A percentile compares a stretch with the other conserved stretches of the same genome.
phyloP scores from a whole-genome alignment of 768 basidiomycete genomes.

The Neoboletus magnificus region DNA sequence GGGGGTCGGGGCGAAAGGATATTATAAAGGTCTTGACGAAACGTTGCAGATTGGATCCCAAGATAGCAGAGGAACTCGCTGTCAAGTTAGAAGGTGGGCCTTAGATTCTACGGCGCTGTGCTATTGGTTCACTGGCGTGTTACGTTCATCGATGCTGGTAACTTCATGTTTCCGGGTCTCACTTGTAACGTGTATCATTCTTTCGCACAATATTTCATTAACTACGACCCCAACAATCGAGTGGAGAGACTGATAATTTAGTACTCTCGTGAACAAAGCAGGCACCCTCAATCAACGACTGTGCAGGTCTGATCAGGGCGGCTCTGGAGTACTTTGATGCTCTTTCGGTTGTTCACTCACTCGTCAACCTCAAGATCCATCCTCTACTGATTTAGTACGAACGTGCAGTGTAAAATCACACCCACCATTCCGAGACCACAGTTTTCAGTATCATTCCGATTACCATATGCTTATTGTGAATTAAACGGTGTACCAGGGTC shows the following conservation, averaged over 20 bases:
- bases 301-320: background rate
- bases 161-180: background rate
- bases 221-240: background rate
- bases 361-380: background rate
- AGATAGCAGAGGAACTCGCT: constrained; percentile 22
- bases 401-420: background rate
- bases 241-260: background rate
- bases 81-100: constrained; percentile 7
- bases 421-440: background rate
- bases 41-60: constrained; percentile 25
- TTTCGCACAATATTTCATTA: background rate
- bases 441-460: background rate
- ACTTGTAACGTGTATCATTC: constrained; percentile 6
- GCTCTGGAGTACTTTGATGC: background rate
- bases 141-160: background rate
- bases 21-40: constrained; percentile 26
- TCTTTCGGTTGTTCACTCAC: background rate
- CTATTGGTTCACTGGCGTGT: background rate
- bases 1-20: constrained; percentile 21
- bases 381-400: background rate
- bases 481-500: background rate
- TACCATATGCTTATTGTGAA: background rate
- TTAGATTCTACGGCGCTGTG: background rate
- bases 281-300: background rate
- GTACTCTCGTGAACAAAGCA: background rate